Evolutionary conservation across 495 filamentous ascomycete species (phyloP).

Genomic region (Daldinia vernicosa): DNA sequence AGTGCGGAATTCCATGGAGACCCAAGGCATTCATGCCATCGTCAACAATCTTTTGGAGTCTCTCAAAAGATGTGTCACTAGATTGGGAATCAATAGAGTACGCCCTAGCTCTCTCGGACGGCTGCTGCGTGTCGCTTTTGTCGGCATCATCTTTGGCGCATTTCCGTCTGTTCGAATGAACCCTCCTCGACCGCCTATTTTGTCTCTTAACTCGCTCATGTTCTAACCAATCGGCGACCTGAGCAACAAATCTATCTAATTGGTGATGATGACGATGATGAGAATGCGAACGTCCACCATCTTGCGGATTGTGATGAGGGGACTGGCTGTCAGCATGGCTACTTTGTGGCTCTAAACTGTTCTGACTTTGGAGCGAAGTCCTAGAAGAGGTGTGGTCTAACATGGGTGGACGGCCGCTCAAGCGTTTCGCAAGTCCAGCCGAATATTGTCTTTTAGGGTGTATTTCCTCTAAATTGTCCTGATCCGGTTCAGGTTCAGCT

Average conservation of each 20-base stretch:
- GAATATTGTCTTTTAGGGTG: slow-evolving; percentile 56
- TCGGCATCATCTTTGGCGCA: slow-evolving; percentile 33
- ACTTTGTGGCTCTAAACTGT: slow-evolving; percentile 43
- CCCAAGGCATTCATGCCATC: slow-evolving; percentile 62
- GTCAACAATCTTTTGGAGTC: slow-evolving; percentile 74
- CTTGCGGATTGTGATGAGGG: slow-evolving; percentile 42
- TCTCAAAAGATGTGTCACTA: slow-evolving; percentile 69
- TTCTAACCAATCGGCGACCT: slow-evolving; percentile 82
- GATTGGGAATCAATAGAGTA: slow-evolving; percentile 63
- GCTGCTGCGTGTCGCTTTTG: slow-evolving; percentile 25
- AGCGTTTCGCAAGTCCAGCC: slow-evolving; percentile 50
- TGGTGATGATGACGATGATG: slow-evolving; percentile 49
- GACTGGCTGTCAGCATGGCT: slow-evolving; percentile 42
- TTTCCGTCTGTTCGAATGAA: slow-evolving; percentile 44
- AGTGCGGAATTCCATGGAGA: slow-evolving; percentile 48
- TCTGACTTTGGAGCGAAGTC: slow-evolving; percentile 51
- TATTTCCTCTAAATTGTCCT: slow-evolving; percentile 48
- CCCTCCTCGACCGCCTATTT: slow-evolving; percentile 56
- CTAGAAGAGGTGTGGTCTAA: slow-evolving; percentile 47
- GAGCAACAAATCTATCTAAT: slow-evolving; percentile 66
- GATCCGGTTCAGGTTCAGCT: slow-evolving; percentile 53
- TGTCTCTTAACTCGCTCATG: slow-evolving; percentile 74
- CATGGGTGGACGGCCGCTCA: slow-evolving; percentile 53
- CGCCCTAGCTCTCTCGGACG: slow-evolving; percentile 41
- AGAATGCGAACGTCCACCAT: slow-evolving; percentile 24